Evolutionary conservation across 495 filamentous ascomycete species (phyloP), one percentile per base, ranked within the genome.

Genomic region (Hyaloscypha variabilis): DNA sequence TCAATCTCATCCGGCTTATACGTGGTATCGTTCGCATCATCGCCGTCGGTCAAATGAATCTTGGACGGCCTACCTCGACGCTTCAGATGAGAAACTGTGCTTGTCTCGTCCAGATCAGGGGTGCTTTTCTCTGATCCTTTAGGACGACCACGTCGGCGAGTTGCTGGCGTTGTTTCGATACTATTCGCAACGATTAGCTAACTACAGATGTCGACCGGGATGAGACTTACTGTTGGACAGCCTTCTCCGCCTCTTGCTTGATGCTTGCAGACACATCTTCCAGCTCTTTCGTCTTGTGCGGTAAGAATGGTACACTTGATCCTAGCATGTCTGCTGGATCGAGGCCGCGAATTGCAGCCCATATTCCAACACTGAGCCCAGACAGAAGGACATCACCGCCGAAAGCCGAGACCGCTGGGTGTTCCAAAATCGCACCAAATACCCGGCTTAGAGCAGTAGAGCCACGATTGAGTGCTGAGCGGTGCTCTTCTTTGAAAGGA

Each of bases 361-460:
- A 87, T 0, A 81, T 54, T 5, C 82, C 79, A 2, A 87, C 72
- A 67, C 82, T 83, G 3, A 85, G 58, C 6, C 75, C 72, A 50
- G 73, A 81, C n/a, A 86, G 72, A 1, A 86, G 66, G 0, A 83
- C 82, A 69, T 86, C 85, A 65, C 77, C 77, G 0, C 80, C 81
- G 6, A 78, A 78, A 11, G 75, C 77, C 50, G 76, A 72, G 21
- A 86, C 78, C 1, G 72, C 79, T 1, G 85, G 85, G 65, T 87
- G 82, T 13, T 78, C 79, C 10, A 81, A 67, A 19, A 84, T 70
- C 2, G 71, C 64, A n/a, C 54, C 53, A 17, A 72, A 56, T 13
- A 73, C 60, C 23, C 76, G 76, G 29, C 77, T 74, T n/a, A 79
- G 30, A 11, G 79, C 72, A 13, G 74, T 80, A 10, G 77, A 75